Evolutionary conservation across 2,329 filamentous ascomycete species (phyloP), one percentile per base, ranked within the genome.

Genomic region (Teratosphaeria viscida): DNA sequence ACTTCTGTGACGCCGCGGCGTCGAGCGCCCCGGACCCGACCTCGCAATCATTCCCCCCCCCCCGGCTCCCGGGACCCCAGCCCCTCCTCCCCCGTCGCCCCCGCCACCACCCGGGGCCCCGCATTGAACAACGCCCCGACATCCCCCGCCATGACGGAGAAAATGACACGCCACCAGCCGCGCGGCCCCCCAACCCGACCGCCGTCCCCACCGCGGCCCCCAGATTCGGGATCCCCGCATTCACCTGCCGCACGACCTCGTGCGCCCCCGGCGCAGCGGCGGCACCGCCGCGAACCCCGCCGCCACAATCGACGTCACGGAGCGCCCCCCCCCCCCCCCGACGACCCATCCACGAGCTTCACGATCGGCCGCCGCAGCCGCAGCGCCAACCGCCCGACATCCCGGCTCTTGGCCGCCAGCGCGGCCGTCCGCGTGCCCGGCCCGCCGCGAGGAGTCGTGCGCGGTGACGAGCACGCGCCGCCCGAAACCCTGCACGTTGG

Each of bases 61-160:
- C 84, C 0, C 0, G 86, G 74, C 62, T 85, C 82, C 12, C 77
- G 78, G 55, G 85, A 80, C 3, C 75, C 79, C 2, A 86, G 70
- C 0, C 79, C 83, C 72, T 86, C 84, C 67, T 86, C 84, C 63
- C 85, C 86, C 0, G 84, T 87, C 1, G 84, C 84, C 56, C 66
- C 74, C 55, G 82, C 81, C 19, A 86, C 84, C 0, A 86, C 83
- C 61, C 81, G 81, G 0, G 84, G 83, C 0, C 84, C 84, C 6
- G 84, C 84, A 66, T 86, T 86, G 67, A 87, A 85, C 27, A 86
- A 66, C 0, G 78, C 77, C 0, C 84, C 84, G 1, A 87, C 76
- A 67, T 86, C 82, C 4, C 74, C 82, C 2, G 84, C 83, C 84
- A 86, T 86, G 37, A 86, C 84, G 1, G 79, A 83, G 66, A 86